Base-by-base conservation (phyloP, 176 grass and related monocot species). In the Raddia guianensis region DNA sequence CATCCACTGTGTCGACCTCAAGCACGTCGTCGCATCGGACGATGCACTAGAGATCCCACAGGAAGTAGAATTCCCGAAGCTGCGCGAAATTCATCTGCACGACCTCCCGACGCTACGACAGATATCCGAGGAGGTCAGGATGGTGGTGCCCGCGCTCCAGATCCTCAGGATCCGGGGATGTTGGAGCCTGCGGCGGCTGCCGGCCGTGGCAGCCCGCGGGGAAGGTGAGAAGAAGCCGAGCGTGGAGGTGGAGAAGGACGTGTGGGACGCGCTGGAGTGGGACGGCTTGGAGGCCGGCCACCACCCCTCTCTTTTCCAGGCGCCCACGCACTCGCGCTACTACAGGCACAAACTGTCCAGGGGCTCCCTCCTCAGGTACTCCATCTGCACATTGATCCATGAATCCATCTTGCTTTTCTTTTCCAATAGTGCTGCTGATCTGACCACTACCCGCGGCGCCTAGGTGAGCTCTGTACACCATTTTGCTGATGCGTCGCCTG, bases 261-360 rank as follows among this genome's bases (percentile, higher is more conserved):
- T 77, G 40, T 82, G 85, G 85, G 79, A 77, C 1, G 40, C 79
- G 2, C 37, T 77, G 0, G 56, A 82, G 64, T 87, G 65, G 73
- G 79, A 72, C 6, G 8, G 66, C 20, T 3, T 49, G 43, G 15
- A 32, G 9, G 20, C 10, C 2, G 5, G 0, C 0, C 65, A 77
- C 49, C 16, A 54, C 49, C 79, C 40, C 0, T 6, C 14, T 35
- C 78, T 63, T 37, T 82, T 55, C 37, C 54, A 87, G 56, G 10
- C 15, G 0, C 64, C 47, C 0, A 1, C 51, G 8, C 78, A 82
- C 79, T 82, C 49, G 0, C 20, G 21, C 2, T 16, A 56, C 79
- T 82, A 77, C 79, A 82, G 47, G 56, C 40, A 52, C 10, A 66
- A 68, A 7, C 15, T 40, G 37, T 48, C 67, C 21, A 76, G 21